phyloP scores from a whole-genome alignment of 2,329 filamentous ascomycete genomes.

The Chaetomiaceae sp. region DNA sequence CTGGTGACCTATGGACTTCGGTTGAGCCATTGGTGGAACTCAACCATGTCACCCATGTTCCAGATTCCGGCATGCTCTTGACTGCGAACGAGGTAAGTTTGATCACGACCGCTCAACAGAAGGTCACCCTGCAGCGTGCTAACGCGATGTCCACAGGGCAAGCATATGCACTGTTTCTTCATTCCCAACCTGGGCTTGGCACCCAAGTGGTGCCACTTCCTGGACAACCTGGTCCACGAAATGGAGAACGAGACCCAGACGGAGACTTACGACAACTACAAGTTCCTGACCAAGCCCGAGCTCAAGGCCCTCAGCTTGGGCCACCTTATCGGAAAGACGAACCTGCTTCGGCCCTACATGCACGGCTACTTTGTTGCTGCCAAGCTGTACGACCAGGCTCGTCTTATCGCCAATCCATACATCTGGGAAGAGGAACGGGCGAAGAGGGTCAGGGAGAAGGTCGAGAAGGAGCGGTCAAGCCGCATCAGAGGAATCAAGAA shows the following conservation, averaged over 20 bases:
- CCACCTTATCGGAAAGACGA: conserved; percentile 85
- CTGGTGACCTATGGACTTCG: conserved; percentile 87
- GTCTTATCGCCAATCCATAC: conserved; percentile 88
- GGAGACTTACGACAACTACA: conserved; percentile 97
- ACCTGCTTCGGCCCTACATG: conserved; percentile 91
- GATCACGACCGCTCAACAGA: background rate
- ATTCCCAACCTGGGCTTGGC: conserved; percentile 89
- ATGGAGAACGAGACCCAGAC: conserved; percentile 80
- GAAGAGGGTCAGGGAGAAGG: conserved; percentile 88
- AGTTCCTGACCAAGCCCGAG: conserved; percentile 88
- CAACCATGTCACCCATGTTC: conserved; percentile 90
- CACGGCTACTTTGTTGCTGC: conserved; percentile 97
- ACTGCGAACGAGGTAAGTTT: conserved; percentile 71
- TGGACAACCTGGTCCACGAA: conserved; percentile 97
- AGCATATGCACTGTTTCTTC: conserved; percentile 62
- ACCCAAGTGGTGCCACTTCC: conserved; percentile 91
- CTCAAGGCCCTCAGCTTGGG: conserved; percentile 78
- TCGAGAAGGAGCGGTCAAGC: conserved; percentile 93
- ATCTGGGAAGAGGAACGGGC: conserved; percentile 87
- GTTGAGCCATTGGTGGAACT: conserved; percentile 93
- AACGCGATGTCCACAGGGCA: conserved; percentile 43
- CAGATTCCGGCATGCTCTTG: conserved; percentile 86
- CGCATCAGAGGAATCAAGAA: conserved; percentile 93
- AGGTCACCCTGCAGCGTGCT: background rate
- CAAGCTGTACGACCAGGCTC: conserved; percentile 89